Base-by-base conservation (phyloP, 2,329 filamentous ascomycete species). In the Aspergillus bombycis region DNA sequence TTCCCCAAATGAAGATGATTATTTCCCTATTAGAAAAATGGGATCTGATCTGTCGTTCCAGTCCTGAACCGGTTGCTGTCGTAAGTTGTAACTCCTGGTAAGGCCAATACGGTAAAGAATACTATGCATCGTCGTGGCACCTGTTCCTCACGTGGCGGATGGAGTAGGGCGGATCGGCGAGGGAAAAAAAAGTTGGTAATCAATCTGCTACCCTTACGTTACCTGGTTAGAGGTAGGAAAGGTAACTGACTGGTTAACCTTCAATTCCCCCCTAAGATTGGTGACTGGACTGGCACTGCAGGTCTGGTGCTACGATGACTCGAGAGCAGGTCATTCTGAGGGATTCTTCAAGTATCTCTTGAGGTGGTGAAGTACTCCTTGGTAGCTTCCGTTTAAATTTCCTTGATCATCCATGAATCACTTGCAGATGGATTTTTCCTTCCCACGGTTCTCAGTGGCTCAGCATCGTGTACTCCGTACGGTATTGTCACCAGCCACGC, bases 111-210 rank as follows among this genome's bases (percentile, higher is more conserved):
- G 34, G 52, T 21, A 55, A 16, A 14, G 32, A 32, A 23, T 23
- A 19, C 32, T 16, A 19, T 36, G 10, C 10, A n/a, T n/a, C n/a
- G 34, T 45, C 34, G n/a, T 41, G 34, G 58, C 34, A 45, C 36
- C 14, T 53, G 34, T 43, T 23, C 28, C 48, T 60, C 58, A 60
- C 58, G 58, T 60, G 58, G 48, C 26, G 16, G 12, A 28, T 23
- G 48, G 38, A 58, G 43, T 10, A 38, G 34, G 21, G 34, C 32
- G 32, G 32, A 55, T 55, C 32, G 30, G 21, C 52, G 6, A 30
- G 26, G 11, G 30, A 30, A 30, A 50, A 30, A 52, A n/a, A 52
- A 38, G 34, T 5, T 4, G 21, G 50, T 36, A 55, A 26, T 38
- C 52, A 54, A 54, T 30, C 32, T 36, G 52, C 30, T 21, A 54